phyloP scores from a whole-genome alignment of 1,284 basidiomycete genomes.

The Trametes sp. region DNA sequence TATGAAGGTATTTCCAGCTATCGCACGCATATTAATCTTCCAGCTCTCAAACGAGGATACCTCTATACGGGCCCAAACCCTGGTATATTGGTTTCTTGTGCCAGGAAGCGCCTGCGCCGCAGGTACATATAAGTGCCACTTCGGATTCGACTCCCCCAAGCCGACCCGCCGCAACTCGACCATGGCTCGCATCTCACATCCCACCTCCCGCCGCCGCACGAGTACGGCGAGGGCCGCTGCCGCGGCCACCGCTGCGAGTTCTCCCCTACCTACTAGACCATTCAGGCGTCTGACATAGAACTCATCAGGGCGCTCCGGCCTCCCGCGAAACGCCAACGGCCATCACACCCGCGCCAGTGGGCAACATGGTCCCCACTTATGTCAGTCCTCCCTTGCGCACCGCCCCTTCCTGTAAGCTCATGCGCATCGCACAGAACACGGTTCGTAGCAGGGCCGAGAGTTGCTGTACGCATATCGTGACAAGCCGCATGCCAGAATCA shows the following conservation, averaged over 20 bases:
- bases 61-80: no score
- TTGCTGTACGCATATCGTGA: no score
- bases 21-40: no score
- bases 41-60: no score
- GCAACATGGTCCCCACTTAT: neutral
- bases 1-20: no score
- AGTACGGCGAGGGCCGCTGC: neutral
- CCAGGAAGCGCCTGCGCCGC: no score
- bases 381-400: neutral
- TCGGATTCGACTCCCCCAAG: neutral
- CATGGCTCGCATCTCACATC: neutral
- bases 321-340: neutral
- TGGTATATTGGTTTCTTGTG: no score
- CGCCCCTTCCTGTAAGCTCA: neutral
- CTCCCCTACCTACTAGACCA: neutral
- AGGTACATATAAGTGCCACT: no score
- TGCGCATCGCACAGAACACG: neutral
- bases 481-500: conserved; percentile 47
- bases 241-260: neutral
- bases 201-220: neutral
- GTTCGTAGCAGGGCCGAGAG: no score
- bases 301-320: neutral
- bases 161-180: neutral
- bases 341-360: neutral
- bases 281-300: neutral